Evolutionary conservation across 768 basidiomycete genomes (phyloP).

Genomic region (Amanita inopinata): DNA sequence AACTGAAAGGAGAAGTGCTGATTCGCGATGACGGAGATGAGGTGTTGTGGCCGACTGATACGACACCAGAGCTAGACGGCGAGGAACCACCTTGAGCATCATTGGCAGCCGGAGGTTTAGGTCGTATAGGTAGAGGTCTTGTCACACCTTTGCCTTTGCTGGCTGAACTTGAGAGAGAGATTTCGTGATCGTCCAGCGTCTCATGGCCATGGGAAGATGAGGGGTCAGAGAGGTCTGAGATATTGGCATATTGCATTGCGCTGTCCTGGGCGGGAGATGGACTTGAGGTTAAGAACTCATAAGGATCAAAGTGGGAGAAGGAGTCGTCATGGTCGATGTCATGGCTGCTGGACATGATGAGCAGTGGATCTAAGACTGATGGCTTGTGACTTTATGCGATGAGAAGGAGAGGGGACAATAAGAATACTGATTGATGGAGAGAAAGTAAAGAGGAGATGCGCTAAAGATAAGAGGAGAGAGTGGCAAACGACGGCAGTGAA

Average conservation of each 20-base stretch:
- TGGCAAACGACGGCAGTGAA: neutral
- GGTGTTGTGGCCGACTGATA: conserved; percentile 4
- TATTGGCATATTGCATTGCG: conserved; percentile 10
- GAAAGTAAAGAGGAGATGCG: conserved; percentile 8
- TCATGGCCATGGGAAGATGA: conserved; percentile 23
- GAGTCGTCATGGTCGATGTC: conserved; percentile 45
- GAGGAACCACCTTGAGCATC: neutral
- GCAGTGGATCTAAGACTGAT: conserved; percentile 7
- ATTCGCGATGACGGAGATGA: conserved; percentile 14
- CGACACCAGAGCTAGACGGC: conserved; percentile 9
- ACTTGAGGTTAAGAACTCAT: conserved; percentile 20
- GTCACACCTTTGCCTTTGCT: conserved; percentile 50
- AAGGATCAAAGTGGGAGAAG: conserved; percentile 42
- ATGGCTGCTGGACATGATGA: conserved; percentile 25
- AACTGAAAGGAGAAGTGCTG: conserved; percentile 16
- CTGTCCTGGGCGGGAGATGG: conserved; percentile 4
- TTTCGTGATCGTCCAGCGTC: conserved; percentile 15
- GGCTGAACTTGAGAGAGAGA: conserved; percentile 11
- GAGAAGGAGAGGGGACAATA: conserved; percentile 10
- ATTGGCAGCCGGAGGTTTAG: neutral
- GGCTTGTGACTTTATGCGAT: conserved; percentile 12
- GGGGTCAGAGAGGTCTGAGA: conserved; percentile 12
- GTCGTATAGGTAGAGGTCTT: conserved; percentile 39
- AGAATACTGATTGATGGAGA: conserved; percentile 10
- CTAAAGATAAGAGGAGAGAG: conserved; percentile 5